A percentile compares a stretch with the other conserved stretches of the same genome.
These are phyloP conservation scores for Acanthamoeba royreba DNA, from an alignment of 208 protist genomes.

Conservation along the genomic window DNA sequence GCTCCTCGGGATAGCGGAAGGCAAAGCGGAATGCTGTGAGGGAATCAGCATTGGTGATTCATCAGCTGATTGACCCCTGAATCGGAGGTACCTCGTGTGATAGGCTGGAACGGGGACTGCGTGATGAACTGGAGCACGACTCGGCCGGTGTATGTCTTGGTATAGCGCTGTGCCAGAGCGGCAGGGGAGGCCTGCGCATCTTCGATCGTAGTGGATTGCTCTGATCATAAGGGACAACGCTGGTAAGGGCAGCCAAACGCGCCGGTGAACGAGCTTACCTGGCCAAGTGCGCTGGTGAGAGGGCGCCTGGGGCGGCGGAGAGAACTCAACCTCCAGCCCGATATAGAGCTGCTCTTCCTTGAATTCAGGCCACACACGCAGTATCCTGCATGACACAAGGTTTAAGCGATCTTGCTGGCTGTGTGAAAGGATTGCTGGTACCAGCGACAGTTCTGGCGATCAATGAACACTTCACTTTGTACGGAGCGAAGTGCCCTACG, in stretches of 20 bases:
- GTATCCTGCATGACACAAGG: neutral
- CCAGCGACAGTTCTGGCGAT: neutral
- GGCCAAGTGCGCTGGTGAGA: neutral
- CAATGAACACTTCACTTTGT: neutral
- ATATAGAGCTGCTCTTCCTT: neutral
- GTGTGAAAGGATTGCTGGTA: neutral
- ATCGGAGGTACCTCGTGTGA: neutral
- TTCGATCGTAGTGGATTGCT: neutral
- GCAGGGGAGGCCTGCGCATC: neutral
- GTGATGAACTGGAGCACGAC: neutral
- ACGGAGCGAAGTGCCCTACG: too few species aligned
- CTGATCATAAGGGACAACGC: neutral
- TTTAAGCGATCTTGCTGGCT: neutral
- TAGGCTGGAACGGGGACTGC: neutral
- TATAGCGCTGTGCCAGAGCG: neutral
- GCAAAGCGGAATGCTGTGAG: neutral
- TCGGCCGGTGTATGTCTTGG: neutral
- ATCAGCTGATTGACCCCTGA: neutral
- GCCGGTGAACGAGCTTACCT: neutral
- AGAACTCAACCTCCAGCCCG: neutral
- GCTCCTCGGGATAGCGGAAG: neutral
- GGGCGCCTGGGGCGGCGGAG: neutral
- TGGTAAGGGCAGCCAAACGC: neutral
- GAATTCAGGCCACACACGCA: neutral
- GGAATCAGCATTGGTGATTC: neutral